A percentile compares a stretch with the other conserved stretches of the same genome.
These are phyloP conservation scores for Pilatotrama ljubarskyi DNA, from an alignment of 768 basidiomycete species.

Conservation along the genomic window DNA sequence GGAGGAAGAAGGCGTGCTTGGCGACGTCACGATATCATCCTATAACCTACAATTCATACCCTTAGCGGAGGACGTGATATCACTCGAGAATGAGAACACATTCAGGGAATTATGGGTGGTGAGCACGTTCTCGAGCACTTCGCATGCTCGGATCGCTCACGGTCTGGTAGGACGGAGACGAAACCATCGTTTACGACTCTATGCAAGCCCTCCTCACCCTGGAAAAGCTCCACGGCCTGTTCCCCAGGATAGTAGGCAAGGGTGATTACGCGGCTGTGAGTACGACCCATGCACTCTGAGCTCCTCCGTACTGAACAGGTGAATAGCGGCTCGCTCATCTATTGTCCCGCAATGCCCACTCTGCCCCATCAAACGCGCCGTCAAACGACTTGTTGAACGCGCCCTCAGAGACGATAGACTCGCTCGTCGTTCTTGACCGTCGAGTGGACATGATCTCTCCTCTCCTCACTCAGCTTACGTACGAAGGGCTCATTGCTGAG, in stretches of 20 bases:
- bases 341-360: constrained; percentile 58
- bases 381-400: constrained; percentile 42
- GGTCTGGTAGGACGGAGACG: constrained; percentile 79
- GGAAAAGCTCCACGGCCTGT: constrained; percentile 82
- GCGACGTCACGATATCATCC: constrained; percentile 84
- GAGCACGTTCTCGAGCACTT: constrained; percentile 34
- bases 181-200: constrained; percentile 86
- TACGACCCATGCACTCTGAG: constrained; percentile 5
- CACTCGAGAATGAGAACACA: constrained; percentile 80
- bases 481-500: constrained; percentile 95
- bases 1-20: constrained; percentile 96
- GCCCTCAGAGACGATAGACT: constrained; percentile 70
- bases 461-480: constrained; percentile 92
- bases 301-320: not conserved
- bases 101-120: constrained; percentile 94
- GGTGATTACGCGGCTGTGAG: constrained; percentile 82
- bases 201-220: constrained; percentile 82
- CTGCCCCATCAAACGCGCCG: constrained; percentile 35
- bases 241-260: constrained; percentile 91
- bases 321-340: constrained; percentile 74
- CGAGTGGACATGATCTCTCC: constrained; percentile 95
- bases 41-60: constrained; percentile 95
- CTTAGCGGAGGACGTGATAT: constrained; percentile 88
- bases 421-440: constrained; percentile 86
- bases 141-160: not conserved